These are phyloP conservation scores for Phytomonas francai DNA, from an alignment of 208 protist genomes.

Conservation along the genomic window DNA sequence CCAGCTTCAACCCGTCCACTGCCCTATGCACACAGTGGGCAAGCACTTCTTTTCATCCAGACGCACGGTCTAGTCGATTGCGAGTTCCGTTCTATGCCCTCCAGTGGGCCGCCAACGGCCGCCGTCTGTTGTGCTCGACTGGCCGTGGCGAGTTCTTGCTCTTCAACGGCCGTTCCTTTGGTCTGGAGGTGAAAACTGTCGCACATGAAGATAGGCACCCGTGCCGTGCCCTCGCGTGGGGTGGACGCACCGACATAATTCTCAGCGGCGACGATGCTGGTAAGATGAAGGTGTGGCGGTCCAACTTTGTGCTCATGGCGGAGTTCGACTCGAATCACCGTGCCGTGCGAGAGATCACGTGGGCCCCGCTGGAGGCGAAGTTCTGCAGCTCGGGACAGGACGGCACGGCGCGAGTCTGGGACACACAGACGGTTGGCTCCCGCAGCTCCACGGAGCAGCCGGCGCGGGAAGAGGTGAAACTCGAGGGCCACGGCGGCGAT, in stretches of 20 bases:
- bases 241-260: slow-evolving; percentile 69
- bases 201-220: slow-evolving; percentile 73
- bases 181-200: slow-evolving; percentile 80
- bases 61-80: slow-evolving; percentile 40
- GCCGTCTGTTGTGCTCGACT: slow-evolving; percentile 75
- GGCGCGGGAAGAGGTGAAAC: slow-evolving; percentile 62
- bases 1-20: slow-evolving; percentile 74
- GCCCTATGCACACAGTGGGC: slow-evolving; percentile 87
- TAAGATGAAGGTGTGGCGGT: slow-evolving; percentile 79
- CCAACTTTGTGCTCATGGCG: slow-evolving; percentile 69
- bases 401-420: slow-evolving; percentile 79
- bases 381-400: slow-evolving; percentile 82
- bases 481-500: slow-evolving; percentile 83
- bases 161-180: slow-evolving; percentile 83
- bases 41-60: slow-evolving; percentile 82
- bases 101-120: slow-evolving; percentile 75
- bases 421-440: slow-evolving; percentile 52
- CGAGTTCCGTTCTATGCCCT: slow-evolving; percentile 60
- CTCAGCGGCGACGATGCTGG: slow-evolving; percentile 78
- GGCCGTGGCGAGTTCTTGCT: slow-evolving; percentile 77
- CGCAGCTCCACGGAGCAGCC: slow-evolving; percentile 6
- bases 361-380: slow-evolving; percentile 73
- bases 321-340: slow-evolving; percentile 78
- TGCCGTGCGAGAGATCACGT: slow-evolving; percentile 67
- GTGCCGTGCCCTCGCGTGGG: slow-evolving; percentile 75